phyloP scores from a whole-genome alignment of 345 rosid species.

The Nephelium lappaceum region DNA sequence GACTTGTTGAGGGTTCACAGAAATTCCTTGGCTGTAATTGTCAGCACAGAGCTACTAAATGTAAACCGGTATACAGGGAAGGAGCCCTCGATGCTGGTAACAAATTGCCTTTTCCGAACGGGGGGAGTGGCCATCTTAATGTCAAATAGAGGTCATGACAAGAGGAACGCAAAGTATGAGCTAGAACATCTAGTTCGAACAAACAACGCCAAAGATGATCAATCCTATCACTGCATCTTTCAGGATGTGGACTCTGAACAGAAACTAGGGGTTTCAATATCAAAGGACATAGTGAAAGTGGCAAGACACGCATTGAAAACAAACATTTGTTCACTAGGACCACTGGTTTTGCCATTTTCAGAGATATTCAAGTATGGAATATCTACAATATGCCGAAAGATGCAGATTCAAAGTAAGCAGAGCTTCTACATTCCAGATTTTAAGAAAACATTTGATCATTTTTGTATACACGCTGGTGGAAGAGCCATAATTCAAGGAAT shows the following conservation, averaged over 20 bases:
- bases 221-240: slow-evolving; percentile 51
- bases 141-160: slow-evolving; percentile 48
- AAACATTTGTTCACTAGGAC: slow-evolving; percentile 52
- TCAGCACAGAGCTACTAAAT: slow-evolving; percentile 53
- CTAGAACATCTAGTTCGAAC: slow-evolving; percentile 50
- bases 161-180: slow-evolving; percentile 48
- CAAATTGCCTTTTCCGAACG: slow-evolving; percentile 71
- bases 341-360: slow-evolving; percentile 48
- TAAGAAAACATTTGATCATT: slow-evolving; percentile 64
- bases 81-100: slow-evolving; percentile 59
- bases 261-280: slow-evolving; percentile 46
- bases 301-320: slow-evolving; percentile 54
- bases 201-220: slow-evolving; percentile 48
- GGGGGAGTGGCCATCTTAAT: slow-evolving; percentile 63
- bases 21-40: slow-evolving; percentile 53
- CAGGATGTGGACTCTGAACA: slow-evolving; percentile 59
- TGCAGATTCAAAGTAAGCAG: slow-evolving; percentile 24
- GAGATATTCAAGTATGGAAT: slow-evolving; percentile 41
- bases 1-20: slow-evolving; percentile 54
- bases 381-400: slow-evolving; percentile 37
- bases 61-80: slow-evolving; percentile 57
- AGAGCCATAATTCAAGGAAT: slow-evolving; percentile 57
- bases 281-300: slow-evolving; percentile 51
- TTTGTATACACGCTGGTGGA: slow-evolving; percentile 69
- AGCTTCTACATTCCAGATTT: slow-evolving; percentile 51